Conservation (phyloP, 2,329 filamentous ascomycete genomes). For the Ascosphaera apis region DNA sequence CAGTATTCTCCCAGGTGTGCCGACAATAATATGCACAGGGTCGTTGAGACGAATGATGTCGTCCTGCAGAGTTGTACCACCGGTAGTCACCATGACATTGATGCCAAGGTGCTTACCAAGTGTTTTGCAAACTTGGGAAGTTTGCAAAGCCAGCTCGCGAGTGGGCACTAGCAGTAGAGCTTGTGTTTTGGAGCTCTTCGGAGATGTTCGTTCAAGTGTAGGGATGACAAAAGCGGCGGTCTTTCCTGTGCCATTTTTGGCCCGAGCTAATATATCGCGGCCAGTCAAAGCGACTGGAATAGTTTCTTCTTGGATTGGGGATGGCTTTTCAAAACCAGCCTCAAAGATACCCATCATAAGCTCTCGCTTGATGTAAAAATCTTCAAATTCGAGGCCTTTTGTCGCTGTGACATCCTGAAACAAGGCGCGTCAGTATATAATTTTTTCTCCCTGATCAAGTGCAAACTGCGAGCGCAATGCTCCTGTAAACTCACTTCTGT, state of each 20-base stretch:
- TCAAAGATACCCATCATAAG: conserved; percentile 98
- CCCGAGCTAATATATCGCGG: conserved; percentile 80
- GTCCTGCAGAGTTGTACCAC: conserved; percentile 82
- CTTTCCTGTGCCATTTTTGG: conserved; percentile 97
- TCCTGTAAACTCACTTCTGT: conserved; percentile 20
- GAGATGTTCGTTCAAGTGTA: conserved; percentile 83
- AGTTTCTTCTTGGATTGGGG: conserved; percentile 96
- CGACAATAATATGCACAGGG: conserved; percentile 89
- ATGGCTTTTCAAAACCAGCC: conserved; percentile 95
- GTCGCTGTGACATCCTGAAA: conserved; percentile 85
- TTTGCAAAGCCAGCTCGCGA: conserved; percentile 89
- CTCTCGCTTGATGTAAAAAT: conserved; percentile 85
- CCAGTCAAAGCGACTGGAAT: conserved; percentile 92
- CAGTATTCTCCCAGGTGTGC: conserved; percentile 86
- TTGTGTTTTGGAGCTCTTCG: conserved; percentile 89
- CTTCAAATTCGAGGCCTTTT: conserved; percentile 92
- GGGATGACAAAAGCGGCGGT: conserved; percentile 96
- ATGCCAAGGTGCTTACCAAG: conserved; percentile 90
- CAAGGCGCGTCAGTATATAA: conserved; percentile 5
- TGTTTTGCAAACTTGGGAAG: conserved; percentile 96
- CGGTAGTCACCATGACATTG: conserved; percentile 98
- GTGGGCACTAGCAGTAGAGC: conserved; percentile 91
- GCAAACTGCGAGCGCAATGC: conserved; percentile 2
- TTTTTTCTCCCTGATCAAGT: conserved; percentile 2
- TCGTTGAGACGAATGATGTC: conserved; percentile 92